Evolutionary conservation across 768 basidiomycete species (phyloP), one percentile per base, ranked within the genome.

Genomic region (Tulasnella sp.): DNA sequence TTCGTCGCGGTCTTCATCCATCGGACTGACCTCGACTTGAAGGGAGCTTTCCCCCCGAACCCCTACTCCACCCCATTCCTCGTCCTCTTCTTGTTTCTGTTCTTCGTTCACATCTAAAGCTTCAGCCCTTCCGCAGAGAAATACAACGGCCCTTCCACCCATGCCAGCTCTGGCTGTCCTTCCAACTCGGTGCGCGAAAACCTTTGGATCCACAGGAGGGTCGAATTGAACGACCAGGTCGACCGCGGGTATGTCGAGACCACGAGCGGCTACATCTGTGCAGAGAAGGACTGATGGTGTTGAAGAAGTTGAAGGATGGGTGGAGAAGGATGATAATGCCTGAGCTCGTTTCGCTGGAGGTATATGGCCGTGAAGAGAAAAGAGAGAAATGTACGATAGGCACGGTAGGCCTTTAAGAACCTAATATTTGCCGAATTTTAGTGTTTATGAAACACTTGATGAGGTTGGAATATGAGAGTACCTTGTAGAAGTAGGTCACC

Each of bases 401-500:
- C 87, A 42, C 89, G 85, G 87, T n/a, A 97, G 84, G 2, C 86
- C 84, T 1, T 91, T 89, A 21, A 99, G 88, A 72, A 98, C 88
- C 97, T 98, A 24, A 71, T 27, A 34, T 19, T n/a, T n/a, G n/a
- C 42, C 7, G 6, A 52, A 52, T 48, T 34, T 19, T n/a, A 18
- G 75, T 19, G 24, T 5, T 31, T 19, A 16, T 24, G 19, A 56
- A 27, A 31, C 27, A 21, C 14, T 7, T 56, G 36, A 81, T n/a
- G 74, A 80, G 16, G 3, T 16, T 38, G 39, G 31, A 14, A 24
- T 38, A n/a, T 12, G 14, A 12, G 14, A 16, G 31, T 46, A 97
- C 97, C 81, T 92, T 90, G 85, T 95, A 99, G 85, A 99, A 98
- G 85, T 99, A 98, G 84, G 98, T 96, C n/a, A 99, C 98, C 77